Conservation (phyloP, 2,329 filamentous ascomycete genomes). For the Blumeria hordei region DNA sequence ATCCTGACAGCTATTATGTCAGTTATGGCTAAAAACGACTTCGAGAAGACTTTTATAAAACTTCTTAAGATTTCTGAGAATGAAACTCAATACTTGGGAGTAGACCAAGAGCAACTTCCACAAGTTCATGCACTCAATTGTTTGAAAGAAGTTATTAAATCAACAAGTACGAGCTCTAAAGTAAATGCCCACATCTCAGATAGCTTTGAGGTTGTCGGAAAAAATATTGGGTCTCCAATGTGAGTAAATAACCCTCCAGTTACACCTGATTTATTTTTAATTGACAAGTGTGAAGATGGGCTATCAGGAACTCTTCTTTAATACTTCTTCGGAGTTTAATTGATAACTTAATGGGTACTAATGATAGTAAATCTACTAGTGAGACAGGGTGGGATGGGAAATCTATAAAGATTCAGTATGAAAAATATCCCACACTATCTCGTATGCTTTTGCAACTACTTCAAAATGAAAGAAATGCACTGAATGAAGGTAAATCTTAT, state of each 20-base stretch:
- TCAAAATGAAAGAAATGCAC: conserved; percentile 12
- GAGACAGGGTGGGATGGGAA: conserved; percentile 39
- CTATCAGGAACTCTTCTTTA: conserved; percentile 78
- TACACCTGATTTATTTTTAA: not conserved
- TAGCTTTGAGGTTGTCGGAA: conserved; percentile 56
- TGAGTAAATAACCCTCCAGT: conserved; percentile 18
- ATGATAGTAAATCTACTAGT: conserved; percentile 39
- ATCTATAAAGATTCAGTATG: conserved; percentile 41
- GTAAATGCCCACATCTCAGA: conserved; percentile 52
- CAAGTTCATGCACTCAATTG: conserved; percentile 94
- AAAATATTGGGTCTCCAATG: conserved; percentile 56
- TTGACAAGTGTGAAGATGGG: conserved; percentile 35
- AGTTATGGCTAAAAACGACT: conserved; percentile 33
- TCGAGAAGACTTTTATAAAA: conserved; percentile 37
- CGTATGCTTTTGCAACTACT: conserved; percentile 39
- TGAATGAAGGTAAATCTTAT: conserved; percentile 2
- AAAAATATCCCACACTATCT: conserved; percentile 41
- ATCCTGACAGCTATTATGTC: conserved; percentile 62
- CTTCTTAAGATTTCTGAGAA: conserved; percentile 33
- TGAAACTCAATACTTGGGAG: conserved; percentile 26
- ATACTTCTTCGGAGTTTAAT: conserved; percentile 73
- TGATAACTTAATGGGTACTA: conserved; percentile 52
- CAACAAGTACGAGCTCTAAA: conserved; percentile 45
- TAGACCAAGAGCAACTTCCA: conserved; percentile 41
- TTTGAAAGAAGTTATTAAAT: conserved; percentile 76